phyloP scores from a whole-genome alignment of 1,139 yeast species.

The Yamadazyma sp. region DNA sequence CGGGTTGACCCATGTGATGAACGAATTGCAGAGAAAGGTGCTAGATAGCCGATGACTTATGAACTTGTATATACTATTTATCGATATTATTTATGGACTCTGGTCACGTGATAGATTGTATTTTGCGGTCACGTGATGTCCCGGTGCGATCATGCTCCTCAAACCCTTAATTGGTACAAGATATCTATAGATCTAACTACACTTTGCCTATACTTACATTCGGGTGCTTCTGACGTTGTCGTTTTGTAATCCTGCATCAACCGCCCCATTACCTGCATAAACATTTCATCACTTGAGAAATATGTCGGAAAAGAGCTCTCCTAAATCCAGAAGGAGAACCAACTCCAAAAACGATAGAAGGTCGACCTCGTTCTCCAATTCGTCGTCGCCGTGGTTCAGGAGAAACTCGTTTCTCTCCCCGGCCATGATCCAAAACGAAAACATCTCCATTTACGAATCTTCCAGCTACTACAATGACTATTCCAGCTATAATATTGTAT shows the following conservation, averaged over 20 bases:
- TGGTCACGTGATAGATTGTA: background rate
- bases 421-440: constrained; percentile 63
- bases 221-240: too few species aligned
- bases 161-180: too few species aligned
- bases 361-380: constrained; percentile 45
- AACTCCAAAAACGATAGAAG: constrained; percentile 22
- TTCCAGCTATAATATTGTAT: constrained; percentile 38
- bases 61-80: too few species aligned
- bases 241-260: too few species aligned
- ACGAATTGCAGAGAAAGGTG: constrained; percentile 28
- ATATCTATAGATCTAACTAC: too few species aligned
- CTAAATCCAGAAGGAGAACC: constrained; percentile 9
- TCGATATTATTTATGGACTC: background rate
- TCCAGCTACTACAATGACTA: constrained; percentile 32
- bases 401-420: constrained; percentile 60
- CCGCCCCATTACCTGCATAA: too few species aligned
- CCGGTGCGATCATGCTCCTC: background rate
- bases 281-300: too few species aligned
- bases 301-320: constrained; percentile 4
- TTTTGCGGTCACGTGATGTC: constrained; percentile 1
- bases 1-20: constrained; percentile 82
- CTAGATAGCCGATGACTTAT: background rate
- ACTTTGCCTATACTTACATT: too few species aligned
- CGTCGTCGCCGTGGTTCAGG: constrained; percentile 57
- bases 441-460: constrained; percentile 56